A percentile compares a stretch with the other conserved stretches of the same genome.
Conservation (phyloP, 1,284 basidiomycete genomes). For the Paramarasmius palmivorus region DNA sequence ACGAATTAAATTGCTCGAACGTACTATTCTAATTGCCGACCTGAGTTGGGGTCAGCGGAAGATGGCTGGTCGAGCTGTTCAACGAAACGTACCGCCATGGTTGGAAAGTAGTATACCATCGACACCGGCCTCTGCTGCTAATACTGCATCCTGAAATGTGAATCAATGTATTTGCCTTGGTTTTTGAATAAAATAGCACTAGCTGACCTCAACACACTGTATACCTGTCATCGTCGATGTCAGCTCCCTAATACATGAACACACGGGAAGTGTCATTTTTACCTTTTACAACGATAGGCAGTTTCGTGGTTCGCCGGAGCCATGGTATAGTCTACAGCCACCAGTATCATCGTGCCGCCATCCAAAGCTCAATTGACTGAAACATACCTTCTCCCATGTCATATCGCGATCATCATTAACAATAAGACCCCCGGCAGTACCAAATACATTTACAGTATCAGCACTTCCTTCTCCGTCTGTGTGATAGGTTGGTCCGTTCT, state of each 20-base stretch:
- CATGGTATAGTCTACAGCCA: slow-evolving; percentile 68
- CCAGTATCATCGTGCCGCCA: slow-evolving; percentile 12
- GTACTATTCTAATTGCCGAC: slow-evolving; percentile 82
- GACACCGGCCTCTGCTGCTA: slow-evolving; percentile 85
- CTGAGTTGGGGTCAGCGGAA: slow-evolving; percentile 31
- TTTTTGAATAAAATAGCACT: slow-evolving; percentile 14
- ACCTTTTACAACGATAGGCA: slow-evolving; percentile 88
- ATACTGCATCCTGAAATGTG: slow-evolving; percentile 78
- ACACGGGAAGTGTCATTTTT: slow-evolving; percentile 11
- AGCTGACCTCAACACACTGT: slow-evolving; percentile 70
- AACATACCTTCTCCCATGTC: slow-evolving; percentile 66
- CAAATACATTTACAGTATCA: slow-evolving; percentile 37
- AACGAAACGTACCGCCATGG: slow-evolving; percentile 71
- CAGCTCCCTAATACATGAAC: slow-evolving; percentile 5
- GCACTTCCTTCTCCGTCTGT: slow-evolving; percentile 36
- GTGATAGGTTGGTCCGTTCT: slow-evolving; percentile 41
- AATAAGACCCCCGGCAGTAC: slow-evolving; percentile 66
- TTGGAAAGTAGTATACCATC: slow-evolving; percentile 91
- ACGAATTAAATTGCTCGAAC: too few species aligned
- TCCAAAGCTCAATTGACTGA: background rate
- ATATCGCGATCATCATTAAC: slow-evolving; percentile 67
- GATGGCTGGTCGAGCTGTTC: slow-evolving; percentile 15
- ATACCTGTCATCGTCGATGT: slow-evolving; percentile 44
- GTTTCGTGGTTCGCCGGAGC: slow-evolving; percentile 71
- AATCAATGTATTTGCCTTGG: background rate